Evolutionary conservation across 345 rosid species (phyloP), one percentile per base, ranked within the genome.

Genomic region (Hibiscus trionum): DNA sequence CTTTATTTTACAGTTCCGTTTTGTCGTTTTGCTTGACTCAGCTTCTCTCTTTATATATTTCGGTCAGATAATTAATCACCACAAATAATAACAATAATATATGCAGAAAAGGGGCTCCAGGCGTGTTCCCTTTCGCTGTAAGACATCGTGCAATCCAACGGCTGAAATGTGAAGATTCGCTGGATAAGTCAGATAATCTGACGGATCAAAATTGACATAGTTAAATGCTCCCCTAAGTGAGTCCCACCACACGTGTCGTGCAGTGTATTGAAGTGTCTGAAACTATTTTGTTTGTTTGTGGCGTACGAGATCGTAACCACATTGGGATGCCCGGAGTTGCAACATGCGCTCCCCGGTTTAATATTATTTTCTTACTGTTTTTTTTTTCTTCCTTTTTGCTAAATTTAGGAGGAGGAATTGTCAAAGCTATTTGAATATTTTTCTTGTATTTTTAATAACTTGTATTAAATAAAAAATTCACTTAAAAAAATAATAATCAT

Each of bases 191-290:
- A 59, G 62, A 59, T 24, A 16, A 80, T 70, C 78, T 0, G 7
- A 73, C 80, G 78, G 73, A 7, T 2, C 2, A 66, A 4, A 21
- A 14, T 1, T 5, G 11, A 7, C 44, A 3, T 17, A 21, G 11
- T 16, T 46, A 21, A n/a, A 17, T 65, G 55, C 69, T 65, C 29
- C 26, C 27, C 1, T 12, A 66, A 64, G 35, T 24, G 70, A 19
- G 75, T 49, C 69, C 75, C 29, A 52, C 75, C 61, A 12, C 80
- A 76, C 79, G 79, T 75, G 73, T 64, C 68, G 39, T 33, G 39
- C 67, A 56, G 14, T 72, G 12, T 52, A 46, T 27, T 44, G 39
- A 53, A 71, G 61, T 10, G 71, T 31, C 39, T 39, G 63, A 70
- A 52, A 16, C 53, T 33, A 33, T n/a, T 75, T 11, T 75, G 57